Conservation (phyloP, 2,329 filamentous ascomycete genomes). For the Lecanicillium sp. region DNA sequence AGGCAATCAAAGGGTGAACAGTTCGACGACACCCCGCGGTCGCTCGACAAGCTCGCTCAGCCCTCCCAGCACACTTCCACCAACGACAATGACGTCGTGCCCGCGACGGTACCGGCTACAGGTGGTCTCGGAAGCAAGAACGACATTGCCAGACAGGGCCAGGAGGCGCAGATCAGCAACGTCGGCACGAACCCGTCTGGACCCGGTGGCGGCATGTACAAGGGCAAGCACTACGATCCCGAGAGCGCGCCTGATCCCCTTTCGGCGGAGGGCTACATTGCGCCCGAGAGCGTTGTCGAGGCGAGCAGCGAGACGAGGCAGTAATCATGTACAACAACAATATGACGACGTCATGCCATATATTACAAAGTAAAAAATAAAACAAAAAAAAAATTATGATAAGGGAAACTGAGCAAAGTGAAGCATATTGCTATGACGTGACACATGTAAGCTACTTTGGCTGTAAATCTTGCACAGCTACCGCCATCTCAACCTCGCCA, state of each 20-base stretch:
- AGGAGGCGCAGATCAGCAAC: conserved; percentile 32
- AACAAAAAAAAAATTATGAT: too few relatives aligned
- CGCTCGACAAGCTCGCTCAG: conserved; percentile 32
- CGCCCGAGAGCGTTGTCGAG: conserved; percentile 36
- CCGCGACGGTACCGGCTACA: conserved; percentile 19
- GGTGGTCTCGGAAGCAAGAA: conserved; percentile 20
- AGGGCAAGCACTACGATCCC: conserved; percentile 33
- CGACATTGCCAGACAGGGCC: conserved; percentile 30
- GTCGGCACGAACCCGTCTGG: conserved; percentile 30
- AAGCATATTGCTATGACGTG: neutral
- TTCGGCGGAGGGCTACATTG: conserved; percentile 35
- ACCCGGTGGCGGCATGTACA: conserved; percentile 33
- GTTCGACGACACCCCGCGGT: conserved; percentile 39
- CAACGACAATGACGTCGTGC: conserved; percentile 33
- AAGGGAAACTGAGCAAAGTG: neutral
- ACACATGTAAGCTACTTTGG: neutral
- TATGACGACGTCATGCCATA: too few relatives aligned
- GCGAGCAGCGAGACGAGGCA: conserved; percentile 22
- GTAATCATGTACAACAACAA: too few relatives aligned
- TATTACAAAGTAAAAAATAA: too few relatives aligned
- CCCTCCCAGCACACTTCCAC: conserved; percentile 20
- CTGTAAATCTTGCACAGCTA: conserved; percentile 5
- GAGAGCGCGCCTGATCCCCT: conserved; percentile 38
- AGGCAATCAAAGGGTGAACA: conserved; percentile 40
- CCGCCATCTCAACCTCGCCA: conserved; percentile 9